Evolutionary conservation across 805 yeast genomes (phyloP), one percentile per base, ranked within the genome.

Genomic region (Starmerella lactis-condensi): DNA sequence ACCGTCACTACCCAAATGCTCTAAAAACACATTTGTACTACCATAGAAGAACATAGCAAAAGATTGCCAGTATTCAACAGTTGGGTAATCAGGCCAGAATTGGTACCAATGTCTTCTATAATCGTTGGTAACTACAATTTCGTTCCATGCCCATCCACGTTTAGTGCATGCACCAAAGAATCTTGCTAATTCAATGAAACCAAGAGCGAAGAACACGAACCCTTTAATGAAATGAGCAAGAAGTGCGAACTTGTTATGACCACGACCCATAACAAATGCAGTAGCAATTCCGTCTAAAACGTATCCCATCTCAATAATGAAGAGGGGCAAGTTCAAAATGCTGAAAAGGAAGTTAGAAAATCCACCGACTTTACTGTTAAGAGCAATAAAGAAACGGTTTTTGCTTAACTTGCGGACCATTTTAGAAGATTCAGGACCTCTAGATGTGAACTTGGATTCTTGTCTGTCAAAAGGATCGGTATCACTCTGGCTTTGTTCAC

Each of bases 141-240:
- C 35, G 38, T 89, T 89, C 98, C 98, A 85, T 4, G 93, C 83
- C 75, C 91, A 74, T 14, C 96, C 96, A 35, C 64, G 58, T 34
- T 65, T 60, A 22, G 64, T 50, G 45, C 75, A 78, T 9, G 74
- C 77, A 3, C 98, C 98, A 45, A 81, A 70, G 53, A 77, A 83
- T 44, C 96, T 69, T 1, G 82, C 76, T 24, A 89, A 60, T n/a
- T 92, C 66, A 5, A 82, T 50, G 6, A 83, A 38, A 14, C 98
- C 98, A 24, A 76, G 57, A 4, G 62, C 40, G 36, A 81, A 62
- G 49, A 85, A 85, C 2, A 85, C 89, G 17, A 85, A 89, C 37
- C 98, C 98, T 54, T 85, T 85, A 52, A 85, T 85, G 64, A 81
- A 79, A 54, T 85, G 98, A 2, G 98, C 98, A 35, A 85, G 62